A percentile compares a stretch with the other conserved stretches of the same genome.
Evolutionary conservation across 345 rosid genomes (phyloP).

Genomic region (Corymbia maculata): DNA sequence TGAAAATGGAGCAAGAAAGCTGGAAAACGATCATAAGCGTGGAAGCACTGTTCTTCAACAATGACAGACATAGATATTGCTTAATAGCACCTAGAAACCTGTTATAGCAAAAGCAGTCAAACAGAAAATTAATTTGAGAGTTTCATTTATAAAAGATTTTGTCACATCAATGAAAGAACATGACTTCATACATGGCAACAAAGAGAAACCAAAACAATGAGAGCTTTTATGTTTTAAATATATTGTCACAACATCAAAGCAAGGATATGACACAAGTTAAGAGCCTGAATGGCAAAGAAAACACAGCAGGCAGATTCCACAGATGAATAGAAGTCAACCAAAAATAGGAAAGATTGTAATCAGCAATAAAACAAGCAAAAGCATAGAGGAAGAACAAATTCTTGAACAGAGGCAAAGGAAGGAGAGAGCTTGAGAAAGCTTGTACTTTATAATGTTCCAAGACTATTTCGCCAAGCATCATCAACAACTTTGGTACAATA

Average conservation of each 20-base stretch:
- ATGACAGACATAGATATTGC: constrained; percentile 89
- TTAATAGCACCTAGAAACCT: constrained; percentile 98
- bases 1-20: constrained; percentile 99
- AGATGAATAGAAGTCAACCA: neutral
- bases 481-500: neutral
- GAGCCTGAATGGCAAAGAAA: neutral
- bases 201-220: neutral
- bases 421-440: neutral
- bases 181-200: neutral
- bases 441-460: neutral
- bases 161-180: neutral
- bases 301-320: neutral
- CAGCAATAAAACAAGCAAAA: neutral
- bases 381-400: neutral
- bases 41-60: constrained; percentile 95
- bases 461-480: neutral
- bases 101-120: constrained; percentile 20
- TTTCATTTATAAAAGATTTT: neutral
- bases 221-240: neutral
- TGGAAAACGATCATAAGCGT: constrained; percentile 96
- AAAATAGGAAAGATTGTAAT: neutral
- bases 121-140: neutral
- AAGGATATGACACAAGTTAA: neutral
- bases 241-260: neutral
- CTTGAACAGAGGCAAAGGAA: neutral